Evolutionary conservation across 1,284 basidiomycete genomes (phyloP).

Genomic region (Thecaphora thlaspeos): DNA sequence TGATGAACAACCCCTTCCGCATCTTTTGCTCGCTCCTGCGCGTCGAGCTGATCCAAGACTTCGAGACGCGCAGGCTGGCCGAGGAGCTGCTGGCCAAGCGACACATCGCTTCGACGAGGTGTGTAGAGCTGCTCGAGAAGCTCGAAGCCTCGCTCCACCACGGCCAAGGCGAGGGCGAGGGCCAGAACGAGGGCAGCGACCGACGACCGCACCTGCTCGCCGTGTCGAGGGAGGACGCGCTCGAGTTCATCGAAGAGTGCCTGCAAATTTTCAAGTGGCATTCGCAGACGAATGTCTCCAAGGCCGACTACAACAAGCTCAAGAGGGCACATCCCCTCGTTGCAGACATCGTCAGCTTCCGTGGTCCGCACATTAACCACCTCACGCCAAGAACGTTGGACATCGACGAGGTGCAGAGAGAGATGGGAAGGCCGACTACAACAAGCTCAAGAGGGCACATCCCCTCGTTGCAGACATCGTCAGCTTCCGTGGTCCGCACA

Average conservation of each 20-base stretch:
- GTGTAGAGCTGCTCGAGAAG: slow-evolving; percentile 49
- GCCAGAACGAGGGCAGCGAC: slow-evolving; percentile 21
- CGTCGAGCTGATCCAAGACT: slow-evolving; percentile 56
- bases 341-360: slow-evolving; percentile 60
- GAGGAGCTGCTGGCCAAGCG: slow-evolving; percentile 48
- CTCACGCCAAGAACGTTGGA: slow-evolving; percentile 60
- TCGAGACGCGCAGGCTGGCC: slow-evolving; percentile 44
- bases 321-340: slow-evolving; percentile 57
- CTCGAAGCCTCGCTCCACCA: slow-evolving; percentile 53
- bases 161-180: slow-evolving; percentile 16
- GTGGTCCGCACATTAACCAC: slow-evolving; percentile 61
- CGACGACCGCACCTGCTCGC: background rate
- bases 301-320: slow-evolving; percentile 54
- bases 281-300: slow-evolving; percentile 53
- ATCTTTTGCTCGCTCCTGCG: slow-evolving; percentile 60
- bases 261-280: slow-evolving; percentile 61
- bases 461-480: slow-evolving; percentile 60
- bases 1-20: slow-evolving; percentile 59
- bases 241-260: slow-evolving; percentile 55
- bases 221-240: slow-evolving; percentile 4
- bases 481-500: slow-evolving; percentile 60
- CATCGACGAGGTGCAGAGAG: slow-evolving; percentile 59
- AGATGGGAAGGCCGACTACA: slow-evolving; percentile 58
- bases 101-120: slow-evolving; percentile 57
- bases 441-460: slow-evolving; percentile 53